Evolutionary conservation across 2,329 filamentous ascomycete species (phyloP), one percentile per base, ranked within the genome.

Genomic region (Lithohypha guttulata): DNA sequence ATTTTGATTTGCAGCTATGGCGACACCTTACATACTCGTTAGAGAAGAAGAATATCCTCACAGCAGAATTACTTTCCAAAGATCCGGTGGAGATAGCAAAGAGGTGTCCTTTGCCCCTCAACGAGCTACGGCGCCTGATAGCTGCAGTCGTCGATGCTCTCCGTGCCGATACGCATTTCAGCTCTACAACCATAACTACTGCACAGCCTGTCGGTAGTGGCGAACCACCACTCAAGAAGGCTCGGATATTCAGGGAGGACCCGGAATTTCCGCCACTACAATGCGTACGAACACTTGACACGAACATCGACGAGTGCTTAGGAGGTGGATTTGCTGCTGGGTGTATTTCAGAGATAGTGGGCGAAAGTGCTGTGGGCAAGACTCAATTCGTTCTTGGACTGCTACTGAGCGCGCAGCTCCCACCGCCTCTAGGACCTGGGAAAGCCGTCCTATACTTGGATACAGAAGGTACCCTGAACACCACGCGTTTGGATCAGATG

Each of bases 311-410:
- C 59, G 57, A 55, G 26, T 65, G 72, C 2, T 69, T 96, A 26
- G 75, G 74, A 43, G 89, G 87, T 33, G 91, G 91, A 14, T 73
- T 96, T 40, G 82, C 81, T 1, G 71, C 78, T 2, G 83, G 86
- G 32, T 81, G 81, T 60, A 68, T 98, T 54, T 86, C 84, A 6
- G 91, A 98, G 59, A 71, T 98, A 44, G 82, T 85, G 2, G 91
- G 91, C 42, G 91, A 96, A 66, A 93, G 79, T 55, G 91, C 87
- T 52, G 83, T 79, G 49, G 91, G 89, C 54, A 98, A 98, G 70
- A 95, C 91, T 1, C 91, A 98, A 59, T 77, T 95, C 54, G 78
- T 96, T 19, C 73, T 96, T 19, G 79, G 80, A 15, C 72, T 98
- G 19, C 77, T 93, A 30, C 77, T 96, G 22, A 73, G 87, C 21